Base-by-base conservation (phyloP, 176 grass and related monocot species). In the Triticum urartu region DNA sequence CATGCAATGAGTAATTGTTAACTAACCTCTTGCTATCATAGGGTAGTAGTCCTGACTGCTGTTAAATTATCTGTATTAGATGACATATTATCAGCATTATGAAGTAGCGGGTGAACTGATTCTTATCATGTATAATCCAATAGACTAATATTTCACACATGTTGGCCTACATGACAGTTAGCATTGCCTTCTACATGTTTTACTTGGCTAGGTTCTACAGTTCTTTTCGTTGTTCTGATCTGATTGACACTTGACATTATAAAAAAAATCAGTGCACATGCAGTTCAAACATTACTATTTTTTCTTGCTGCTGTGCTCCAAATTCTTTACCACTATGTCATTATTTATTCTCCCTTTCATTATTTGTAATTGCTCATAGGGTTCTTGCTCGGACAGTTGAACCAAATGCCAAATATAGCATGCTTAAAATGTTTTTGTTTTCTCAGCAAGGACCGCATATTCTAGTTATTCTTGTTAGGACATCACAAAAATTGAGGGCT, bases 381-480 rank as follows among this genome's bases (percentile, higher is more conserved):
- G 4, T 80, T 64, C 1, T 62, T 43, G 22, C 30, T 78, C 39
- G 28, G 22, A 77, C 33, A 59, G 17, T 59, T 59, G 56, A 21
- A 59, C 56, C 6, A 68, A 56, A 71, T 24, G 1, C 21, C 2
- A 80, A 21, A 66, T 80, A 45, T 32, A 32, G 14, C 38, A 68
- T 64, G 75, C 39, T 74, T 80, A 65, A 5, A 38, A 15, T 11
- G 7, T 80, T 80, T 5, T 32, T 79, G 58, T 25, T 40, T 84
- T 33, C 63, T 43, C 38, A 85, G 67, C 82, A 14, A 58, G n/a
- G 56, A 64, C 39, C 11, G 30, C n/a, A 89, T 89, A 33, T 58
- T 11, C 58, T 32, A 84, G 14, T 62, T 45, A 50, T 68, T 76
- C 11, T 74, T 87, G 5, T 81, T 58, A 40, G 38, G 56, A 64